Percentiles rank a stretch among this genome's conserved stretches.
Evolutionary conservation across 495 filamentous ascomycete genomes (phyloP).

Genomic region (Glarea lozoyensis): DNA sequence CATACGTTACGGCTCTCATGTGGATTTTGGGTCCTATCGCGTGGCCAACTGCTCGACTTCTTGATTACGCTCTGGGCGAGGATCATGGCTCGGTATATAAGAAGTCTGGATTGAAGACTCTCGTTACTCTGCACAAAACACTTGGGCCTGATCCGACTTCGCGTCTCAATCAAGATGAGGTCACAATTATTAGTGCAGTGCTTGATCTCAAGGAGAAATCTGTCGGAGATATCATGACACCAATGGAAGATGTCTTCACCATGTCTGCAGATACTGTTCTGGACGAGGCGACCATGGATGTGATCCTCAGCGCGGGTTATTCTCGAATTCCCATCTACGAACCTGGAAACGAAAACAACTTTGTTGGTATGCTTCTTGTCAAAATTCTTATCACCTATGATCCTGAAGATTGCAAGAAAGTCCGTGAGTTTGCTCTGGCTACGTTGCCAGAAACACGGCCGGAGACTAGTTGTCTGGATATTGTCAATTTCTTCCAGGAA

Average conservation of each 20-base stretch:
- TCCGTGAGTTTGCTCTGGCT: slow-evolving; percentile 83
- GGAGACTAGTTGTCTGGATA: slow-evolving; percentile 93
- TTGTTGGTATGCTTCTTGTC: slow-evolving; percentile 93
- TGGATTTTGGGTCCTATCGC: slow-evolving; percentile 69
- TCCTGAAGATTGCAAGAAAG: slow-evolving; percentile 77
- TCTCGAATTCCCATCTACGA: slow-evolving; percentile 92
- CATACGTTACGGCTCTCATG: slow-evolving; percentile 82
- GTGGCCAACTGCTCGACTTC: slow-evolving; percentile 69
- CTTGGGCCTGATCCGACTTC: slow-evolving; percentile 74
- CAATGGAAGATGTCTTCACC: slow-evolving; percentile 93
- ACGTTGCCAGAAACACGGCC: slow-evolving; percentile 91
- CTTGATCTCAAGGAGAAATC: slow-evolving; percentile 94
- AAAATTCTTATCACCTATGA: slow-evolving; percentile 99
- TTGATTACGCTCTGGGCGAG: slow-evolving; percentile 67
- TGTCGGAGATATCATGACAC: slow-evolving; percentile 93
- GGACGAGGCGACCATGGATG: slow-evolving; percentile 87
- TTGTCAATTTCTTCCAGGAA: slow-evolving; percentile 99
- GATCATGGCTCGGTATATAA: slow-evolving; percentile 82
- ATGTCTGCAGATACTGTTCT: slow-evolving; percentile 88
- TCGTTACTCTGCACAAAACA: slow-evolving; percentile 89
- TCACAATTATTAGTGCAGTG: slow-evolving; percentile 96
- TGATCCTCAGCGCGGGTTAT: slow-evolving; percentile 85
- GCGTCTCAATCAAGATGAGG: slow-evolving; percentile 91
- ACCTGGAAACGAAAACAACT: slow-evolving; percentile 73
- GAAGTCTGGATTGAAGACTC: slow-evolving; percentile 73